Percentiles rank a stretch among this genome's conserved stretches.
phyloP scores from a whole-genome alignment of 108 stramenopile genomes.

The Pseudonitzschia multiseries region DNA sequence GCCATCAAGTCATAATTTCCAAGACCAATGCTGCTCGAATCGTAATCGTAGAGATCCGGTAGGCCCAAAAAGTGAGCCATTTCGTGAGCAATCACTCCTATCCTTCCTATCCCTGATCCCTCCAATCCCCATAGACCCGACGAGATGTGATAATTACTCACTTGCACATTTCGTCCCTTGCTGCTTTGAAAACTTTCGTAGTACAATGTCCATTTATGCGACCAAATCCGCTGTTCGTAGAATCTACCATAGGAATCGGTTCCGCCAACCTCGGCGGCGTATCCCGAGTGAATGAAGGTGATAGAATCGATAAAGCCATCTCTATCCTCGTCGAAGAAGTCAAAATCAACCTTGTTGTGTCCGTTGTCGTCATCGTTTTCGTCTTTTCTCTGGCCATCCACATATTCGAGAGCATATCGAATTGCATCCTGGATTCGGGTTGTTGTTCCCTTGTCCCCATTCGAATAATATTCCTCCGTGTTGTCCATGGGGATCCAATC shows the following conservation, averaged over 20 bases:
- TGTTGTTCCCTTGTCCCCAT: constrained; percentile 25
- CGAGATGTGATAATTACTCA: constrained; percentile 30
- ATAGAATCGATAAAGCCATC: constrained; percentile 55
- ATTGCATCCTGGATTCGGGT: constrained; percentile 4
- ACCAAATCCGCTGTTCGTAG: constrained; percentile 30
- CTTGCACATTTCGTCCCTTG: constrained; percentile 9
- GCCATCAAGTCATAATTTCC: constrained; percentile 44
- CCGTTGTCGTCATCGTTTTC: not conserved
- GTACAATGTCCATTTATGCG: constrained; percentile 29
- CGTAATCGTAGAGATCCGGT: constrained; percentile 35
- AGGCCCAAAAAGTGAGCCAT: constrained; percentile 25
- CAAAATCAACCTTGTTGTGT: constrained; percentile 10
- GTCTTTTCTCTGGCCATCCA: not conserved
- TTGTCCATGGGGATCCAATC: constrained; percentile 40
- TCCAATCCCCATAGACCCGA: constrained; percentile 25
- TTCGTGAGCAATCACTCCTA: constrained; percentile 42
- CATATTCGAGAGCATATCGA: constrained; percentile 12
- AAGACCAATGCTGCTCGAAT: constrained; percentile 31
- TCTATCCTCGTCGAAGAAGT: constrained; percentile 25
- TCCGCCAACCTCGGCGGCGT: constrained; percentile 50
- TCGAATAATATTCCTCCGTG: constrained; percentile 36
- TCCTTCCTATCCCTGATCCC: constrained; percentile 34
- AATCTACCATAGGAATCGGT: constrained; percentile 34
- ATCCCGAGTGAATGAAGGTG: constrained; percentile 64
- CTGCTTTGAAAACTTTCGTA: not conserved